Evolutionary conservation across 192 early-diverging fungal genomes (phyloP), one percentile per base, ranked within the genome.

Genomic region (Gamsiella multidivaricata): DNA sequence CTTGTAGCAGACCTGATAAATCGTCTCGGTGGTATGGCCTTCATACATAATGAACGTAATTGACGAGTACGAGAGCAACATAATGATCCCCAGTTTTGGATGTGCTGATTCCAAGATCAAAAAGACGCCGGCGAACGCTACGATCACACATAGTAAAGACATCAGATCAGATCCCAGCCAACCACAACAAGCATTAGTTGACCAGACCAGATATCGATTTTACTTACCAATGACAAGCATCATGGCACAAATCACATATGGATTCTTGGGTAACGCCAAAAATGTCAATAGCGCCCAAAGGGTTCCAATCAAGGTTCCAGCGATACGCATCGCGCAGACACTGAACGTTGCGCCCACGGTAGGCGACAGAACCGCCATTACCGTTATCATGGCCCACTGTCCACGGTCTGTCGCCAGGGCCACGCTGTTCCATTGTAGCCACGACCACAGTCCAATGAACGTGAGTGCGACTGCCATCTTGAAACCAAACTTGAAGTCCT

Each of bases 311-410:
- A 84, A 17, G 22, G 85, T 87, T 14, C 85, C 85, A 14, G 81
- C 65, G 46, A 87, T 67, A 62, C 85, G 79, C 79, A 82, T 81
- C 0, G 68, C 46, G 34, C 81, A 74, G 20, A 81, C 81, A 20
- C 65, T 68, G 20, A 87, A 66, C 0, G 83, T 84, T 10, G 80
- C 85, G n/a, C 85, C 85, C 25, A 80, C 69, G 28, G 46, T 53
- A 15, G 55, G 80, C 14, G 62, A 74, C 6, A 82, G 37, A 10
- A 82, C 47, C n/a, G 73, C 53, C 50, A 83, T 61, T 1, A 86
- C 82, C 2, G 85, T 80, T 68, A 87, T 42, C 37, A 75, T 67
- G n/a, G 83, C 69, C 85, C 85, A 87, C 54, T 84, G 83, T 23
- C 85, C 83, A 39, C 83, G 76, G 32, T 75, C 79, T 14, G 29